phyloP scores from a whole-genome alignment of 148 eudicot genomes.

The Camellia japonica region DNA sequence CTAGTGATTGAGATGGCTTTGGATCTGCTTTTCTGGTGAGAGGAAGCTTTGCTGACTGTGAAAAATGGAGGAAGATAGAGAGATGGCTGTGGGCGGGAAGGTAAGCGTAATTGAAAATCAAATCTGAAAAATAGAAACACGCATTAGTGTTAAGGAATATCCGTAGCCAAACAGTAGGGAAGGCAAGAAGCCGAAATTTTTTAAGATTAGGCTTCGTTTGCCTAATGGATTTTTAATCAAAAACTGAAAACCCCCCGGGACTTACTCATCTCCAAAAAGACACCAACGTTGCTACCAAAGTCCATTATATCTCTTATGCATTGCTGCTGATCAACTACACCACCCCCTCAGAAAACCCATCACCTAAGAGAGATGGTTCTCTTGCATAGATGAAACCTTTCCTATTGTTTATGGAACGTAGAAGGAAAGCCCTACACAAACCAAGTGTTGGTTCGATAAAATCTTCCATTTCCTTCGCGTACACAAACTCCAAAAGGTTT shows the following conservation, averaged over 20 bases:
- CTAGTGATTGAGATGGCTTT: not conserved
- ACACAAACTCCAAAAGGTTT: slow-evolving; percentile 71
- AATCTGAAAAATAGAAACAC: not conserved
- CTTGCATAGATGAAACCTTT: slow-evolving; percentile 39
- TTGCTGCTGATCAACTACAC: slow-evolving; percentile 48
- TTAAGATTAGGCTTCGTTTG: no score
- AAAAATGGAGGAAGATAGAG: slow-evolving; percentile 8
- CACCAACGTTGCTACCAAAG: slow-evolving; percentile 71
- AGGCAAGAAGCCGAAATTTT: no score
- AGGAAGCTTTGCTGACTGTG: slow-evolving; percentile 5
- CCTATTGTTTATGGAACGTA: slow-evolving; percentile 47
- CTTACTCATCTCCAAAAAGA: slow-evolving; percentile 55
- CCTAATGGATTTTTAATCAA: no score
- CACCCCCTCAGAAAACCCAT: slow-evolving; percentile 35
- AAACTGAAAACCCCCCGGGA: slow-evolving; percentile 22
- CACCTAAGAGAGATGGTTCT: slow-evolving; percentile 57
- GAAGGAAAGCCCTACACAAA: slow-evolving; percentile 74
- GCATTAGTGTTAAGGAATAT: not conserved
- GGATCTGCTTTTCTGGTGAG: not conserved
- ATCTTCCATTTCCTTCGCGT: slow-evolving; percentile 82
- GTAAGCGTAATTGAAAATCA: slow-evolving; percentile 10
- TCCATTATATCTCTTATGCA: slow-evolving; percentile 70
- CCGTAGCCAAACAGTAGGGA: no score
- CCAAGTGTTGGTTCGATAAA: slow-evolving; percentile 84
- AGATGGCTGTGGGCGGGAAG: slow-evolving; percentile 18